Conservation (phyloP, 148 eudicot genomes). For the Rhododendron simsii region DNA sequence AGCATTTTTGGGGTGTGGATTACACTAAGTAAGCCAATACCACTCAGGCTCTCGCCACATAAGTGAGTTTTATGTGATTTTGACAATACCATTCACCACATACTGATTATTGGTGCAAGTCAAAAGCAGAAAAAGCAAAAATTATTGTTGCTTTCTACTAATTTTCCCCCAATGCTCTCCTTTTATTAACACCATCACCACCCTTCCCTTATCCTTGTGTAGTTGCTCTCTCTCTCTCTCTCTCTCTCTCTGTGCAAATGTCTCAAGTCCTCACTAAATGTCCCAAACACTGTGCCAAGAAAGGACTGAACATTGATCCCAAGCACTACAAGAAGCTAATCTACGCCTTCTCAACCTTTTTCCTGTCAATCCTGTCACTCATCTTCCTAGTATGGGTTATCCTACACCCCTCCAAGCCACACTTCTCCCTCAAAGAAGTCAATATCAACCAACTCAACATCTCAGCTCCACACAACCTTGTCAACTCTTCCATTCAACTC, state of each 20-base stretch:
- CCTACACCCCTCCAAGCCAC: conserved; percentile 80
- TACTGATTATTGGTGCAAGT: background rate
- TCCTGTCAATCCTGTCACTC: conserved; percentile 50
- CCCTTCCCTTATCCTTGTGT: conserved; percentile 20
- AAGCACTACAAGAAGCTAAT: conserved; percentile 60
- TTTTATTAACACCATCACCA: conserved; percentile 19
- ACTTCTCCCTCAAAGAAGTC: conserved; percentile 57
- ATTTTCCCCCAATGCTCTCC: background rate
- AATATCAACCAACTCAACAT: conserved; percentile 63
- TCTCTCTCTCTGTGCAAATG: conserved; percentile 37
- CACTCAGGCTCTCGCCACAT: background rate
- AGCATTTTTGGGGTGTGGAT: background rate
- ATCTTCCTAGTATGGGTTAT: conserved; percentile 60
- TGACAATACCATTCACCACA: background rate
- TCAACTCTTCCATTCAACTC: conserved; percentile 70
- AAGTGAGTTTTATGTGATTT: background rate
- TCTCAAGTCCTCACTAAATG: conserved; percentile 53
- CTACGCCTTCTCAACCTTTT: conserved; percentile 42
- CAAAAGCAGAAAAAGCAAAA: conserved; percentile 19
- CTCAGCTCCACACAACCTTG: conserved; percentile 34
- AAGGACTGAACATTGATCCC: conserved; percentile 35
- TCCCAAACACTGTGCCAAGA: conserved; percentile 80
- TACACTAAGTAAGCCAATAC: background rate
- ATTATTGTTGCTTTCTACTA: conserved; percentile 19
- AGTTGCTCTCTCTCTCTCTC: conserved; percentile 4